Percentiles rank a stretch among this genome's conserved stretches.
These are phyloP conservation scores for Solanum pennellii DNA, from an alignment of 257 asterid genomes.

Conservation along the genomic window DNA sequence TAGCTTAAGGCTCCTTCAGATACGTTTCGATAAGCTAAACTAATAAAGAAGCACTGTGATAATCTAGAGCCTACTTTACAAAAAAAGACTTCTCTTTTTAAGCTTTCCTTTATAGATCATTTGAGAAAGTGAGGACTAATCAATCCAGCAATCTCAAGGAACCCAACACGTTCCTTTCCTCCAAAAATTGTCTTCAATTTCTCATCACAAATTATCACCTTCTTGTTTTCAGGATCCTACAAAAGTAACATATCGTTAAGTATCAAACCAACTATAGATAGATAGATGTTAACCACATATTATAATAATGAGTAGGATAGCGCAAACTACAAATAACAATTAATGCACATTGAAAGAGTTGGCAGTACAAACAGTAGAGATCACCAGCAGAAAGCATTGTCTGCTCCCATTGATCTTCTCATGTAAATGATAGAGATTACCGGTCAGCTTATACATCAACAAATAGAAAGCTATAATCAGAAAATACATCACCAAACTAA, in stretches of 20 bases:
- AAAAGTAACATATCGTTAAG: neutral
- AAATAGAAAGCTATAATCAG: neutral
- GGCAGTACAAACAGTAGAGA: neutral
- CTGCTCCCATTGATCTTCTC: neutral
- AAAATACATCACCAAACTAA: neutral
- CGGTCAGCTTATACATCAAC: neutral
- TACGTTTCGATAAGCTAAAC: neutral
- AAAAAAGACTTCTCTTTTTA: constrained; percentile 3
- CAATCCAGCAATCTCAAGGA: constrained; percentile 89
- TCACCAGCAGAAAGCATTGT: neutral
- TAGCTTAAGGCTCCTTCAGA: neutral
- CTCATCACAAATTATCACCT: constrained; percentile 78
- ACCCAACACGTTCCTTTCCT: constrained; percentile 73
- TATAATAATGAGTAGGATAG: neutral
- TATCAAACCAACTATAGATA: neutral
- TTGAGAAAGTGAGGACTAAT: constrained; percentile 74
- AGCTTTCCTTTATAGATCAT: neutral
- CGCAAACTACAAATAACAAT: neutral
- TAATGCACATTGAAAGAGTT: neutral
- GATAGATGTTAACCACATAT: neutral
- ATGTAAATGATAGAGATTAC: neutral
- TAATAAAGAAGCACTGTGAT: neutral
- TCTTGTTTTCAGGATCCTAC: constrained; percentile 84
- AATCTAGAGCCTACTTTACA: constrained; percentile 16
- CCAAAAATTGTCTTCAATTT: constrained; percentile 68